Evolutionary conservation across 2,329 filamentous ascomycete genomes (phyloP), one percentile per base, ranked within the genome.

Genomic region (Pseudogymnoascus sp.): DNA sequence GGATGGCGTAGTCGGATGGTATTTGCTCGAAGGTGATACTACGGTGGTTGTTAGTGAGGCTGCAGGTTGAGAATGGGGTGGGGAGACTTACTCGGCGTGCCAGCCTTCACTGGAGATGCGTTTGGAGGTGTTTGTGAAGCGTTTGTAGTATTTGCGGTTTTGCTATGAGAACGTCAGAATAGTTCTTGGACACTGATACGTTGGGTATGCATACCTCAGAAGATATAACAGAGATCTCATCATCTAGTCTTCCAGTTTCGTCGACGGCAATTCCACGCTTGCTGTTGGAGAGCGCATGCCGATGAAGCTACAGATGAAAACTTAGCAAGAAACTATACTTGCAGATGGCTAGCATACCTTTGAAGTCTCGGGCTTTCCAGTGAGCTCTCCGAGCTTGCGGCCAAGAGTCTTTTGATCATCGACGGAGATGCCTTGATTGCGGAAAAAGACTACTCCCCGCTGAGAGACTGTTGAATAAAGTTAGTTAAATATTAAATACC

Each of bases 401-500:
- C 76, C 75, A 12, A 83, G 75, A 16, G 76, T 70, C 70, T 83
- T 83, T 64, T 83, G 80, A 12, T 79, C 72, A 4, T 79, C 74
- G 43, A 80, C 74, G 57, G 73, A 75, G 11, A 82, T 71, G 65
- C 78, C 73, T 63, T 82, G 79, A 47, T 76, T 75, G 50, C 79
- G 77, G 71, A 81, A 81, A 70, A 82, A 81, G 16, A 81, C 76
- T 0, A 82, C 79, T 1, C 79, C 79, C 6, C 79, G 74, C 63
- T 79, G 75, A 2, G 78, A 81, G 57, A 81, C 79, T 79, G 43
- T 25, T 28, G 2, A 47, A n/a, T n/a, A 22, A 25, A 28, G 25
- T 12, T 25, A 6, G 41, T 47, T 12, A 47, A 20, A 25, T 25
- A 25, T 25, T 5, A 25, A 25, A 25, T 25, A 25, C 22, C 22